phyloP scores from a whole-genome alignment of 2,329 filamentous ascomycete genomes.

The Aspergillus vadensis region DNA sequence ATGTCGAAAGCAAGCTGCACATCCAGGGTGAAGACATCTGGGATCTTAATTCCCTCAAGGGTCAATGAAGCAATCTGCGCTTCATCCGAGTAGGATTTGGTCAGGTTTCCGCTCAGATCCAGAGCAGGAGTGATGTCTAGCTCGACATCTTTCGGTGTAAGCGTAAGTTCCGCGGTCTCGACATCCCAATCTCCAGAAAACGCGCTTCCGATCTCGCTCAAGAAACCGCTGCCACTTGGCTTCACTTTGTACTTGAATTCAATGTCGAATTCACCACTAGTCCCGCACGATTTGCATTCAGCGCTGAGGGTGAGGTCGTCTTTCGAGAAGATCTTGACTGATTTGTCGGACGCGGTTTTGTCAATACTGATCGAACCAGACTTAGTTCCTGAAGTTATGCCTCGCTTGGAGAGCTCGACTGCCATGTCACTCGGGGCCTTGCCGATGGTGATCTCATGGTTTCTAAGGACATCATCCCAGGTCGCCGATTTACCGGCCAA shows the following conservation, averaged over 20 bases:
- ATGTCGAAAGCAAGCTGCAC: conserved; percentile 23
- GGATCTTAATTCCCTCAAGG: conserved; percentile 24
- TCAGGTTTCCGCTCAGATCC: conserved; percentile 22
- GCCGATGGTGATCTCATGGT: conserved; percentile 25
- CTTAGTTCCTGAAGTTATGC: background rate
- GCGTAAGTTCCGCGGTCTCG: conserved; percentile 14
- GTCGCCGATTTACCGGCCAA: conserved; percentile 19
- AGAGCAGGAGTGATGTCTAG: conserved; percentile 21
- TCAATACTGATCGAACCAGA: conserved; percentile 3
- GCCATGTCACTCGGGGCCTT: conserved; percentile 14
- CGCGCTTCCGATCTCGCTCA: background rate
- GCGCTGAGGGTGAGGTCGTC: background rate
- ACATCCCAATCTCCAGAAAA: background rate
- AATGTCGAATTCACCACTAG: conserved; percentile 25
- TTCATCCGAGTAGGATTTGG: conserved; percentile 16
- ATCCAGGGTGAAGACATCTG: conserved; percentile 22
- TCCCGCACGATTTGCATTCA: conserved; percentile 21
- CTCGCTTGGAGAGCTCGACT: conserved; percentile 4
- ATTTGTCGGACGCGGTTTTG: conserved; percentile 9
- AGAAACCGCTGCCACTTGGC: background rate
- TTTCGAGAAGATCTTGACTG: background rate
- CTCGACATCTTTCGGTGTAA: conserved; percentile 21
- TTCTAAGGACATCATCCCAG: conserved; percentile 23
- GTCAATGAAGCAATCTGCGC: conserved; percentile 22
- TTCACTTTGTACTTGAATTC: conserved; percentile 22